These are phyloP conservation scores for Cinnamomum chago DNA, from an alignment of 164 flowering plant species.

Conservation along the genomic window DNA sequence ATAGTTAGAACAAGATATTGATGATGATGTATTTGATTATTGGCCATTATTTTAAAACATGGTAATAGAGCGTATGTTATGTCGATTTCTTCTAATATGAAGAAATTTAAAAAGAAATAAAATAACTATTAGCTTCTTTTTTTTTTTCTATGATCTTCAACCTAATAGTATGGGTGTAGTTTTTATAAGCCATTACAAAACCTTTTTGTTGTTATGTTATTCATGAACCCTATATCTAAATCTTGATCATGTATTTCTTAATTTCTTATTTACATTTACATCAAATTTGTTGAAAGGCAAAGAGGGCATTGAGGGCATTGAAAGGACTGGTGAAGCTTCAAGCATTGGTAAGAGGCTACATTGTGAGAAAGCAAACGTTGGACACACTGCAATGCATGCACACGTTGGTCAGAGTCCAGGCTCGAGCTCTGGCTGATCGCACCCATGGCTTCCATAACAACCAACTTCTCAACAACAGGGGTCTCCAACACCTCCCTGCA, in stretches of 20 bases:
- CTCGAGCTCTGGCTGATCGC: slow-evolving; percentile 64
- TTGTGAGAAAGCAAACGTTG: slow-evolving; percentile 71
- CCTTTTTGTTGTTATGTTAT: no score
- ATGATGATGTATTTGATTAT: no score
- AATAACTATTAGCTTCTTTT: no score
- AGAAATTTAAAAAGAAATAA: no score
- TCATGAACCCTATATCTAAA: no score
- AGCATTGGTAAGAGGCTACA: slow-evolving; percentile 85
- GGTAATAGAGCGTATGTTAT: no score
- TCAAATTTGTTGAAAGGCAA: slow-evolving; percentile 45
- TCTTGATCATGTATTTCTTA: not conserved
- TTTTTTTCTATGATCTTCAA: no score
- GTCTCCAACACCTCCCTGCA: slow-evolving; percentile 2
- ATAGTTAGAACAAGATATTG: no score
- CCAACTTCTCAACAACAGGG: not conserved
- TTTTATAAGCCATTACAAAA: no score
- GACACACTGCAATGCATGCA: slow-evolving; percentile 80
- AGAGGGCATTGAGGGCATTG: slow-evolving; percentile 79
- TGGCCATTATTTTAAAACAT: no score
- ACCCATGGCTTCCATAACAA: slow-evolving; percentile 4
- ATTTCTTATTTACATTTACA: not conserved
- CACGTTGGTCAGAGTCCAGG: slow-evolving; percentile 76
- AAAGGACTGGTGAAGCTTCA: slow-evolving; percentile 91
- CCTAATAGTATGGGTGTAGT: no score
- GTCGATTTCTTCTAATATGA: no score